Percentiles rank a stretch among this genome's conserved stretches.
These are phyloP conservation scores for Pseudonitzschia multistriata DNA, from an alignment of 108 stramenopile genomes.

Conservation along the genomic window DNA sequence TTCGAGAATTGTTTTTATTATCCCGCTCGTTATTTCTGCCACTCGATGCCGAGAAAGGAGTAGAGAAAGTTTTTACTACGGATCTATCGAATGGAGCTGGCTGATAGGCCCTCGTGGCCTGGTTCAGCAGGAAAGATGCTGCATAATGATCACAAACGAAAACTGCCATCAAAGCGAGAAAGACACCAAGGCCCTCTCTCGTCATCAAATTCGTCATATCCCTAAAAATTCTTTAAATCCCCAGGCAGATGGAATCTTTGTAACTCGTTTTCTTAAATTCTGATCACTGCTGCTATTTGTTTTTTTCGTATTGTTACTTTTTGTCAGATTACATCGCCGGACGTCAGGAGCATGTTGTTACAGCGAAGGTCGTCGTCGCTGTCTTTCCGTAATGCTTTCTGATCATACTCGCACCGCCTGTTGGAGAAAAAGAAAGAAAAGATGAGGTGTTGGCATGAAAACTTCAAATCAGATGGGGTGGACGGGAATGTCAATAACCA, in stretches of 20 bases:
- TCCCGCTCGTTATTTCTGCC: not conserved
- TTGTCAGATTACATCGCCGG: no score
- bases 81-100: not conserved
- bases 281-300: not conserved
- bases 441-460: constrained; percentile 1
- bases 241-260: no score
- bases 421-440: not conserved
- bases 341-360: not conserved
- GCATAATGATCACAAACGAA: not conserved
- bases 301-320: no score
- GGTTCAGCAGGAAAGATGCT: not conserved
- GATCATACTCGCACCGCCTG: not conserved
- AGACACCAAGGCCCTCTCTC: not conserved
- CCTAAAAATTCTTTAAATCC: no score
- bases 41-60: not conserved
- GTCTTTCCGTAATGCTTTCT: not conserved
- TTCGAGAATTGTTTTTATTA: constrained; percentile 9
- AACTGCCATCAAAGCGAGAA: not conserved
- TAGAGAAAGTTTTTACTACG: not conserved
- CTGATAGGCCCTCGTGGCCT: not conserved
- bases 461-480: not conserved
- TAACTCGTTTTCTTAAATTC: not conserved
- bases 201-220: not conserved
- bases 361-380: not conserved
- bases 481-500: not conserved